Evolutionary conservation across 306 rosid species (phyloP), one percentile per base, ranked within the genome.

Genomic region (Biancaea sappan): DNA sequence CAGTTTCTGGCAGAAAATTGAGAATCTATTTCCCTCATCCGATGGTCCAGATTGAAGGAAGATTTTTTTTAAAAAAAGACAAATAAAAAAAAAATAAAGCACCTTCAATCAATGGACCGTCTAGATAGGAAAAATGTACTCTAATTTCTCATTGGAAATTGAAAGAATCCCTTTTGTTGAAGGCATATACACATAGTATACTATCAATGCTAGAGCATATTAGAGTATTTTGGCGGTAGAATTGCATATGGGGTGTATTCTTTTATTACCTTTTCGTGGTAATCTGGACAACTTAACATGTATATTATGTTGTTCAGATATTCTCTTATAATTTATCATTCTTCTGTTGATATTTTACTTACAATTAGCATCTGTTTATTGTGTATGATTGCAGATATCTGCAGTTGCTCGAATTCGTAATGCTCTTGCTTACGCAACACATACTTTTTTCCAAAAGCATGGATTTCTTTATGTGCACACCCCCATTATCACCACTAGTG

Each of bases 401-500:
- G 95, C 98, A 0, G 87, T 92, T 81, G 92, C 98, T 65, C 78
- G 99, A 47, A 88, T 95, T 62, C 81, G 99, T 8, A 71, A 95
- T 79, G 95, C 96, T 3, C 93, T 95, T 70, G 96, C 98, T 12
- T 92, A 37, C 84, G 96, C 98, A 15, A 92, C 99, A 0, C 99
- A 95, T 21, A 83, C 98, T 0, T 95, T 95, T 78, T 95, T 95
- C 37, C 71, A 88, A 2, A 79, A 88, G 58, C 96, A 90, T 19
- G 91, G 92, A 13, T 95, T 95, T 79, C 87, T 87, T 9, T 95
- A 90, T 59, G 94, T 92, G 64, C 99, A 95, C 68, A 95, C 99
- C 2, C 99, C 98, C 10, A 95, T 95, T 80, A 74, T 95, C 10
- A 95, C 99, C 6, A 95, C 98, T 0, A 95, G 98, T 83, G 99